phyloP scores from a whole-genome alignment of 2,329 filamentous ascomycete genomes.

The Talaromyces verruculosus region DNA sequence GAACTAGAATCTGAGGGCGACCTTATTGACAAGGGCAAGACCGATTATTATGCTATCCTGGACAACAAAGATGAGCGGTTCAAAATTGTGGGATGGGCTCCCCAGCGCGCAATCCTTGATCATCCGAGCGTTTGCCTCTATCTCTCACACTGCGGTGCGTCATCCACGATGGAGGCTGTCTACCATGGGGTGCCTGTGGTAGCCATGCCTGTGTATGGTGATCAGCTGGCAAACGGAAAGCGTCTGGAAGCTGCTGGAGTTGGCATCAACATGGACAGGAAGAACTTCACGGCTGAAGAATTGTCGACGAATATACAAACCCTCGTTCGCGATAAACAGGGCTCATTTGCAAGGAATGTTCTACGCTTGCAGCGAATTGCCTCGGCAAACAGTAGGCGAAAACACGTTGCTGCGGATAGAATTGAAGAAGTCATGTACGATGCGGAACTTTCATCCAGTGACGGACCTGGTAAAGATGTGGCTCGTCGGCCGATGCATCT shows the following conservation, averaged over 20 bases:
- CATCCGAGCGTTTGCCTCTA: neutral
- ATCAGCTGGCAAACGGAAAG: neutral
- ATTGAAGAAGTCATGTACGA: neutral
- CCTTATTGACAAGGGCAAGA: neutral
- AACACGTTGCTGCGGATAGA: neutral
- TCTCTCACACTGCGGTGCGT: neutral
- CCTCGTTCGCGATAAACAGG: neutral
- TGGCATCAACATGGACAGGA: neutral
- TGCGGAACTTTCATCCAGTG: neutral
- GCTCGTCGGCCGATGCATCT: neutral
- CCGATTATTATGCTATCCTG: neutral
- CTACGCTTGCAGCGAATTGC: neutral
- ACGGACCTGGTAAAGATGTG: neutral
- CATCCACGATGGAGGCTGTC: neutral
- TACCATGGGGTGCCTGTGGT: neutral
- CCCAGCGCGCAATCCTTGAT: neutral
- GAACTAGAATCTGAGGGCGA: neutral
- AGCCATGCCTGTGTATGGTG: neutral
- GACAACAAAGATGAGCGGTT: neutral
- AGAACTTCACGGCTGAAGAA: neutral
- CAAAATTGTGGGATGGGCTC: neutral
- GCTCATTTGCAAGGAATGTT: neutral
- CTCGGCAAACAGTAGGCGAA: neutral
- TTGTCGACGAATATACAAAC: neutral
- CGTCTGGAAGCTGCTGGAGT: neutral